A percentile compares a stretch with the other conserved stretches of the same genome.
phyloP scores from a whole-genome alignment of 805 yeast species.

The Tetrapisispora pingtungensis region DNA sequence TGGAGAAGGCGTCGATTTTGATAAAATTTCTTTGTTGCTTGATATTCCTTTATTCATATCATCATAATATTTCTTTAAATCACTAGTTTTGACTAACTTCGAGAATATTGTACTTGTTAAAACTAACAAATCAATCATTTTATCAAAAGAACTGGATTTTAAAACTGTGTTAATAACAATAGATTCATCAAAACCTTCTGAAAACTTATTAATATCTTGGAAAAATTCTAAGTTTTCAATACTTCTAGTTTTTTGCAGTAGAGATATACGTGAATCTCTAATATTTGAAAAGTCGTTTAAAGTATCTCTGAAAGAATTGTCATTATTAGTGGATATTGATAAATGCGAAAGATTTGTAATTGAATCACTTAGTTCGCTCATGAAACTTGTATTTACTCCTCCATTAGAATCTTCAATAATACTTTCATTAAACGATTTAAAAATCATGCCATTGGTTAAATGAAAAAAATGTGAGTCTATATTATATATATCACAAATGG shows the following conservation, averaged over 20 bases:
- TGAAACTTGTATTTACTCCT: slow-evolving; percentile 32
- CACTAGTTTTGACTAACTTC: slow-evolving; percentile 33
- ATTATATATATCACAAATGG: slow-evolving; percentile 54
- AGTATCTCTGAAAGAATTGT: neutral
- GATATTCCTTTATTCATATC: slow-evolving; percentile 14
- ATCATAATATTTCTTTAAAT: slow-evolving; percentile 33
- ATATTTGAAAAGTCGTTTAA: neutral
- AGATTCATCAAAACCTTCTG: slow-evolving; percentile 30
- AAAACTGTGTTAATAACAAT: slow-evolving; percentile 38
- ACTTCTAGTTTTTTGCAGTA: slow-evolving; percentile 16
- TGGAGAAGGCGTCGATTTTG: neutral
- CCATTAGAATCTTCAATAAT: neutral
- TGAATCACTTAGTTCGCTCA: slow-evolving; percentile 39
- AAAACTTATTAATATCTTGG: slow-evolving; percentile 22
- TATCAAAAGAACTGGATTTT: slow-evolving; percentile 64
- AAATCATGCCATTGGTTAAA: slow-evolving; percentile 44
- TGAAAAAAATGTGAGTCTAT: slow-evolving; percentile 49
- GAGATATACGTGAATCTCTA: slow-evolving; percentile 19
- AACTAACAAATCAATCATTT: slow-evolving; percentile 70
- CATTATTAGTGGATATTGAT: slow-evolving; percentile 13
- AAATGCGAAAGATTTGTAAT: slow-evolving; percentile 34
- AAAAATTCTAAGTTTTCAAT: slow-evolving; percentile 26
- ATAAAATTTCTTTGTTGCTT: neutral
- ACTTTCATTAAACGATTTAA: slow-evolving; percentile 42
- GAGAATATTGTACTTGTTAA: slow-evolving; percentile 55